These are phyloP conservation scores for Polyporus arcularius DNA, from an alignment of 768 basidiomycete species.

Conservation along the genomic window DNA sequence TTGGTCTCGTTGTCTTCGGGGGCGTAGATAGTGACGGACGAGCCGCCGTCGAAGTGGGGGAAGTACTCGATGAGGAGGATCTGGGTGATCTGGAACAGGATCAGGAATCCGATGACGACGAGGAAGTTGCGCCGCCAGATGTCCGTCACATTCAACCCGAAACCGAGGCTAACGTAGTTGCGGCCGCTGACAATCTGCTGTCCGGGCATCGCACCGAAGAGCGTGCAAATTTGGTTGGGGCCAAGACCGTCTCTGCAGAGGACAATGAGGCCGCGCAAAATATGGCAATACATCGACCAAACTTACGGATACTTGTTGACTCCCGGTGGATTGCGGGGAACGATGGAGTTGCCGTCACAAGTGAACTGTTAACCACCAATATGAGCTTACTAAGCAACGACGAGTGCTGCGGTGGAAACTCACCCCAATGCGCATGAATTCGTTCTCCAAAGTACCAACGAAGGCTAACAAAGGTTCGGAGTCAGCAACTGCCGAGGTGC, in stretches of 20 bases:
- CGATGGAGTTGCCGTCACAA: conserved; percentile 66
- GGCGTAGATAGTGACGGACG: conserved; percentile 58
- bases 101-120: conserved; percentile 68
- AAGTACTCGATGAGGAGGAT: conserved; percentile 65
- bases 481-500: background rate
- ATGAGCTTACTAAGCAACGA: conserved; percentile 4
- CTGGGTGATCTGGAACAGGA: conserved; percentile 71
- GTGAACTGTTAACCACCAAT: conserved; percentile 40
- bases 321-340: conserved; percentile 64
- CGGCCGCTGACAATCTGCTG: conserved; percentile 55
- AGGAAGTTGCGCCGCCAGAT: conserved; percentile 71
- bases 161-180: conserved; percentile 62
- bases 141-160: conserved; percentile 47
- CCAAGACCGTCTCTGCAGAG: conserved; percentile 47
- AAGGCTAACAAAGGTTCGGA: conserved; percentile 47
- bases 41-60: conserved; percentile 53
- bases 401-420: conserved; percentile 24
- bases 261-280: conserved; percentile 27
- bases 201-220: conserved; percentile 66
- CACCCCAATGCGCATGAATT: conserved; percentile 72
- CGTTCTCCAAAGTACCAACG: conserved; percentile 82
- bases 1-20: conserved; percentile 58
- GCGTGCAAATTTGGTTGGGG: conserved; percentile 76
- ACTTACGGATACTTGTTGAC: conserved; percentile 64
- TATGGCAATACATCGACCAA: too few relatives aligned